Percentiles rank a stretch among this genome's conserved stretches.
phyloP scores from a whole-genome alignment of 2,329 filamentous ascomycete species.

The Aspergillus pseudotamarii region DNA sequence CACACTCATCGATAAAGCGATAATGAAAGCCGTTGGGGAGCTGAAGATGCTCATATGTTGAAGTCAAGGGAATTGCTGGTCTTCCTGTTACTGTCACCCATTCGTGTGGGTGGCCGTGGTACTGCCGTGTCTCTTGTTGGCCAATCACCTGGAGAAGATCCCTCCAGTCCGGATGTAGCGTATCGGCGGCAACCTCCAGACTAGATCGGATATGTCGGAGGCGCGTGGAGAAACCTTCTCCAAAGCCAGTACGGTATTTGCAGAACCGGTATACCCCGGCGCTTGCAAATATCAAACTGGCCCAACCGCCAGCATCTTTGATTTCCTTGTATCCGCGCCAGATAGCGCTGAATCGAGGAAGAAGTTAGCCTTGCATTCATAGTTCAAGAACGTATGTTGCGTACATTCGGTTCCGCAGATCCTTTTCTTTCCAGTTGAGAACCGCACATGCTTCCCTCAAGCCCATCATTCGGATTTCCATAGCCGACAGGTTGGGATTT shows the following conservation, averaged over 20 bases:
- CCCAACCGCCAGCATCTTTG: constrained; percentile 60
- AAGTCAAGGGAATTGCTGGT: constrained; percentile 16
- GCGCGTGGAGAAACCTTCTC: constrained; percentile 53
- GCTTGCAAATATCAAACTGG: constrained; percentile 58
- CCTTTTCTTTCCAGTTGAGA: constrained; percentile 61
- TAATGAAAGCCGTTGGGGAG: constrained; percentile 24
- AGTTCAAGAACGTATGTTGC: not conserved
- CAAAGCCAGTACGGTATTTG: constrained; percentile 61
- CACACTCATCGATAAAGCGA: constrained; percentile 46
- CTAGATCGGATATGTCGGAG: constrained; percentile 49
- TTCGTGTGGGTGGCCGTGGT: constrained; percentile 29
- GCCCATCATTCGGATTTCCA: constrained; percentile 55
- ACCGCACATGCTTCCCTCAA: constrained; percentile 57
- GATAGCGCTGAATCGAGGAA: constrained; percentile 39
- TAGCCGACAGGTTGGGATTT: constrained; percentile 45
- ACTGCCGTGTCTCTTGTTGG: constrained; percentile 18
- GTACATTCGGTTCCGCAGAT: constrained; percentile 52
- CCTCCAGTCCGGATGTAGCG: constrained; percentile 58
- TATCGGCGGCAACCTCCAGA: constrained; percentile 58
- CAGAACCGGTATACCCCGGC: constrained; percentile 63
- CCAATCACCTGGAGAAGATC: constrained; percentile 40
- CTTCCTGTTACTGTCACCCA: constrained; percentile 24
- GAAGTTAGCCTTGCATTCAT: not conserved
- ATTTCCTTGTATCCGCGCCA: constrained; percentile 64
- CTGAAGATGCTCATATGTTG: constrained; percentile 26